Evolutionary conservation across 1,139 yeast species (phyloP), one percentile per base, ranked within the genome.

Genomic region (Blastobotrys persicus): DNA sequence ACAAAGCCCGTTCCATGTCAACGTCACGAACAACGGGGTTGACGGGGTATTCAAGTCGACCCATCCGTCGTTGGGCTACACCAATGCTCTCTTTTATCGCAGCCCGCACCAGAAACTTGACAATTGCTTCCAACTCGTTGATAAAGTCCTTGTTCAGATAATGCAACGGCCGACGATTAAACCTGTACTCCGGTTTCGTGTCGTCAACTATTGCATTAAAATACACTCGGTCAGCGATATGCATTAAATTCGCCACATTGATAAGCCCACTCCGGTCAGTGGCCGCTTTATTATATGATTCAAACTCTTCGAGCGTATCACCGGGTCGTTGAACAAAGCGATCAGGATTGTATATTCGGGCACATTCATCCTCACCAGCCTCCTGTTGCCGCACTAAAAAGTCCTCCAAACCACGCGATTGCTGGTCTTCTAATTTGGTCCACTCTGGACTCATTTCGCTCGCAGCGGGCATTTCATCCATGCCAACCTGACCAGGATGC

Each of bases 401-500:
- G 12, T 44, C 48, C 7, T 26, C 31, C 3, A 47, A 26, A 2
- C 14, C 37, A 2, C 53, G 57, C 18, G 74, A 69, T 54, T 77
- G 81, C 4, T 62, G 60, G 39, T 77, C 77, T 59, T 81, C 87
- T 62, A 76, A 65, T 11, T 63, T 61, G 1, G 77, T 61, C 63
- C 76, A 80, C 17, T 66, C 66, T 16, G 70, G 71, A 51, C 77
- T 73, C 76, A 81, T 74, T 60, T 82, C 88, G 54, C 68, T 67
- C 1, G 83, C 78, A 1, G 71, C 67, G 1, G 86, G 86, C 23
- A 81, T 62, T 2, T 78, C 78, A 19, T 63, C 62, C 60, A 73
- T 71, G 6, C 63, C 60, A 9, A 37, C 28, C 12, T 74, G 26
- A n/a, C 23, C 40, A 5, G 19, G 37, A 14, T 13, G 20, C 7